These are phyloP conservation scores for Pigoraptor vietnamica DNA, from an alignment of 78 protist genomes.

Conservation along the genomic window DNA sequence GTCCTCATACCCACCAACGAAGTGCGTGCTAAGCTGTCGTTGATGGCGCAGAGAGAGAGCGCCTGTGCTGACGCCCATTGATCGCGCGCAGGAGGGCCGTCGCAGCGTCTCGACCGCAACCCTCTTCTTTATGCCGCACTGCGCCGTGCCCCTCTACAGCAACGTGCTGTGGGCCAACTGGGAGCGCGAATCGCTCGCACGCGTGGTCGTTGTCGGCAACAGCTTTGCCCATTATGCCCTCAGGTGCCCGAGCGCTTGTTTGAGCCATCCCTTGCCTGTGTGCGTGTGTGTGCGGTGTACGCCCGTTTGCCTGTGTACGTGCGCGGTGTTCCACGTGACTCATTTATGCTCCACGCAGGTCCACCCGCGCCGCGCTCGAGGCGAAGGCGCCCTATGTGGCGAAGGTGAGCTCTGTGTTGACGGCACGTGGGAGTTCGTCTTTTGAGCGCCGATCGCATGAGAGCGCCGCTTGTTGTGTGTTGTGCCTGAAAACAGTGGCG, in stretches of 20 bases:
- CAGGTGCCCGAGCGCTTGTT: neutral
- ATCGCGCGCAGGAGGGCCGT: slow-evolving; percentile 4
- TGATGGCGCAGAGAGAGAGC: neutral
- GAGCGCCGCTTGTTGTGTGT: too few species aligned
- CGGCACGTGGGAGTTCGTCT: too few species aligned
- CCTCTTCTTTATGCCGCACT: slow-evolving; percentile 34
- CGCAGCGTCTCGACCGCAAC: neutral
- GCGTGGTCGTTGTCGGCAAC: neutral
- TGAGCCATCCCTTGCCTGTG: too few species aligned
- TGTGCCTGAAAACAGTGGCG: too few species aligned
- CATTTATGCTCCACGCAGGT: neutral
- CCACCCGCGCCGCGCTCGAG: neutral
- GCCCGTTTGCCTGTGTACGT: too few species aligned
- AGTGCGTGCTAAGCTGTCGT: neutral
- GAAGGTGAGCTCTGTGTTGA: neutral
- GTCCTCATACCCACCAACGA: neutral
- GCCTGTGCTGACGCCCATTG: too few species aligned
- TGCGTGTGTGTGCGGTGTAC: too few species aligned
- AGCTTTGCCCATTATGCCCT: neutral
- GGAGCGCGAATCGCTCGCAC: neutral
- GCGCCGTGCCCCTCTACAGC: slow-evolving; percentile 15
- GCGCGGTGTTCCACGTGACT: too few species aligned
- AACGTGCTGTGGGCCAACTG: slow-evolving; percentile 36
- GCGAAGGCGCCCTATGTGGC: neutral
- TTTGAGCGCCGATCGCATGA: too few species aligned